Percentiles rank a stretch among this genome's conserved stretches.
Conservation (phyloP, 2,329 filamentous ascomycete species). For the Botryotinia convoluta region DNA sequence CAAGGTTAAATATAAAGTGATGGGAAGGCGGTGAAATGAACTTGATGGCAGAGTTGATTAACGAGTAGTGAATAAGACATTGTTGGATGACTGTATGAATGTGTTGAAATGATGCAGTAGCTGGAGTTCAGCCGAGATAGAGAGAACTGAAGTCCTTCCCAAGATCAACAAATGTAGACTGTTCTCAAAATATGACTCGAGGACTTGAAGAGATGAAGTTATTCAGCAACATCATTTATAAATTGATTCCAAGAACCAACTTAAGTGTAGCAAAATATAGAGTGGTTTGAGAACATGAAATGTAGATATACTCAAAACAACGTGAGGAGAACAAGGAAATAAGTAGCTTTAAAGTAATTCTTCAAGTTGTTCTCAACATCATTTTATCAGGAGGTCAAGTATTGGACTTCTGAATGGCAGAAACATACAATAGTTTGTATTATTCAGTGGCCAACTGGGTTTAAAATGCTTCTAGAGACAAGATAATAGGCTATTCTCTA, state of each 20-base stretch:
- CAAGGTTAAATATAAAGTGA: neutral
- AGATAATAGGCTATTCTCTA: accelerated
- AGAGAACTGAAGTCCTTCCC: accelerated
- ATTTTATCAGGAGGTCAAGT: no score
- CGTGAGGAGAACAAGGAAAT: neutral
- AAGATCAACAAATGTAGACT: neutral
- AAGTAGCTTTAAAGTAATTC: accelerated
- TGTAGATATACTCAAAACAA: neutral
- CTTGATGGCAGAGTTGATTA: neutral
- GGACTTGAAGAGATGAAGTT: no score
- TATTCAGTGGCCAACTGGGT: neutral
- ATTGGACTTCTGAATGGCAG: neutral
- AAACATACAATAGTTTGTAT: neutral
- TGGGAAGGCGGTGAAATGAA: neutral
- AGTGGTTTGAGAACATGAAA: neutral
- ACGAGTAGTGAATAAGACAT: neutral
- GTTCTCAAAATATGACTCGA: no score
- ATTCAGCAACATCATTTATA: no score
- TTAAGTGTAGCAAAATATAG: no score
- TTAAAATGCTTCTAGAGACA: neutral
- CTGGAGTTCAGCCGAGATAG: neutral
- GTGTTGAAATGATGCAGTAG: neutral
- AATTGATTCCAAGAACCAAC: neutral
- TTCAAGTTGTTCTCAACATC: neutral
- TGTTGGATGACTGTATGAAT: neutral